phyloP scores from a whole-genome alignment of 305 asterid species.

The Solanum hybrid region DNA sequence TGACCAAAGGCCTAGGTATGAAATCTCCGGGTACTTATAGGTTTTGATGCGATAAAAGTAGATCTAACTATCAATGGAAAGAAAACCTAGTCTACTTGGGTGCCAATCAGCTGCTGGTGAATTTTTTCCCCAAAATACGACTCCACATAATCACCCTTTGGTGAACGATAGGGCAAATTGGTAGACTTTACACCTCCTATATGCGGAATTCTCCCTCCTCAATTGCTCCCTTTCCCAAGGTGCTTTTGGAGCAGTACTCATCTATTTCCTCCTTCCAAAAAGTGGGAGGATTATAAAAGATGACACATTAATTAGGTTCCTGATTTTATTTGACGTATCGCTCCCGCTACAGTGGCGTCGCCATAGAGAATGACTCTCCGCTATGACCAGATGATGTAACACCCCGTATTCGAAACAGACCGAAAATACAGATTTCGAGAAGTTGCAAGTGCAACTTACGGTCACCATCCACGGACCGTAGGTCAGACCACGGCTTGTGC shows the following conservation, averaged over 20 bases:
- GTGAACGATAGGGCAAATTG: not conserved
- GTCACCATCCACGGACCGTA: no score
- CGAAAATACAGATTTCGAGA: no score
- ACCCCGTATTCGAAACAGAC: no score
- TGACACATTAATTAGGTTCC: not conserved
- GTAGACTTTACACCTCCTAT: not conserved
- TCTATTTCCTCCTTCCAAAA: not conserved
- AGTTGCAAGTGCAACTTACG: no score
- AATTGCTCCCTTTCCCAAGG: not conserved
- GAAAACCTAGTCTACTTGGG: not conserved
- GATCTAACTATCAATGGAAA: not conserved
- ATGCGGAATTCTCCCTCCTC: not conserved
- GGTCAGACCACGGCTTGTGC: no score
- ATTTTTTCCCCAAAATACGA: not conserved
- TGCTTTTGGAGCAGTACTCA: not conserved
- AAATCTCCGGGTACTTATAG: no score
- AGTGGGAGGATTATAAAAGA: not conserved
- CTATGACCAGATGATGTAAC: not conserved
- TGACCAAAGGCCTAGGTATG: not conserved
- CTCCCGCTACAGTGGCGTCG: not conserved
- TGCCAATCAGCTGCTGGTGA: not conserved
- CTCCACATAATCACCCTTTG: not conserved
- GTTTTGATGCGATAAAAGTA: not conserved
- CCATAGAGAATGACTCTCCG: not conserved
- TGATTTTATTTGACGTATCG: no score